A percentile compares a stretch with the other conserved stretches of the same genome.
phyloP scores from a whole-genome alignment of 1,139 yeast genomes.

The Blastobotrys proliferans region DNA sequence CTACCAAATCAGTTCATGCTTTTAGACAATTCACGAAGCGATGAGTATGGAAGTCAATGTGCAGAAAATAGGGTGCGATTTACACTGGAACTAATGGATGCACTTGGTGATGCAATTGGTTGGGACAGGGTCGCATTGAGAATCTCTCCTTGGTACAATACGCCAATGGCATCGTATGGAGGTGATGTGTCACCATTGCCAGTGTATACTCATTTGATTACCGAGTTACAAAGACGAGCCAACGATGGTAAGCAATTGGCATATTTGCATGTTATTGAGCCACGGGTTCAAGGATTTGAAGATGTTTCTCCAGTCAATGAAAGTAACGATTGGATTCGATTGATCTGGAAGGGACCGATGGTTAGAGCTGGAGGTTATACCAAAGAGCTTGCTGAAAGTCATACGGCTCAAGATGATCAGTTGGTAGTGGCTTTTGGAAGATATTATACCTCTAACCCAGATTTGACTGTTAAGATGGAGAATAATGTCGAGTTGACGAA shows the following conservation, averaged over 20 bases:
- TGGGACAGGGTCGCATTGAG: conserved; percentile 52
- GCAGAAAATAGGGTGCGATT: conserved; percentile 63
- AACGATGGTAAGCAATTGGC: conserved; percentile 39
- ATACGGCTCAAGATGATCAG: conserved; percentile 31
- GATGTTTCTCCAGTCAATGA: conserved; percentile 17
- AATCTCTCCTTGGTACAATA: conserved; percentile 57
- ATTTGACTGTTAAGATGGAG: conserved; percentile 41
- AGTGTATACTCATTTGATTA: conserved; percentile 28
- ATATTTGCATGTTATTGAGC: conserved; percentile 52
- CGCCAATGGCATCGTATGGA: conserved; percentile 29
- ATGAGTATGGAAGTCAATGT: conserved; percentile 64
- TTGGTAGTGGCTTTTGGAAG: conserved; percentile 47
- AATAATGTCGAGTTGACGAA: conserved; percentile 31
- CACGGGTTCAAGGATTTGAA: conserved; percentile 29
- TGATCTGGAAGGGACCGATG: conserved; percentile 47
- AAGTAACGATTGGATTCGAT: conserved; percentile 34
- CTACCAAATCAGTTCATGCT: conserved; percentile 61
- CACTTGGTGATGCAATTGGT: conserved; percentile 43
- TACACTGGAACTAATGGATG: conserved; percentile 53
- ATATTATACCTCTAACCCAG: conserved; percentile 48
- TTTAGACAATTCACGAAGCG: conserved; percentile 59
- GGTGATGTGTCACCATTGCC: conserved; percentile 29
- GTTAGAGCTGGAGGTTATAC: conserved; percentile 45
- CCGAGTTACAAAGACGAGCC: conserved; percentile 31
- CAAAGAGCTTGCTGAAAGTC: conserved; percentile 25